These are phyloP conservation scores for Torrubiella hemipterigena DNA, from an alignment of 2,329 filamentous ascomycete genomes.

Conservation along the genomic window DNA sequence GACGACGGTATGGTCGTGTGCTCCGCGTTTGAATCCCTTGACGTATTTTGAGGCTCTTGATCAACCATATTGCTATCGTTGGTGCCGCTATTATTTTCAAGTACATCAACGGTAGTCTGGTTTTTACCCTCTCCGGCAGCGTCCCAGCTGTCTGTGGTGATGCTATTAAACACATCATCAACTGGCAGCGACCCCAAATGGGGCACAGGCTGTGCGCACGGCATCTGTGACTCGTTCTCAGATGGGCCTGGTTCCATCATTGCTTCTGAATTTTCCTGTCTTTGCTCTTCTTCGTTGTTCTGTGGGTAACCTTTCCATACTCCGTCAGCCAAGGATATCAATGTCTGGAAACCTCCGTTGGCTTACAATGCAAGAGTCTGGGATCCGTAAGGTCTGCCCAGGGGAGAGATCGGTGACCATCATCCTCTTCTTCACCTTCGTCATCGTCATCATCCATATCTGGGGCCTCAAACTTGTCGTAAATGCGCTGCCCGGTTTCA, in stretches of 20 bases:
- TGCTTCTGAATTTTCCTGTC: too few species aligned
- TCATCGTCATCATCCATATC: constrained; percentile 49
- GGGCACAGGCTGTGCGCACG: constrained; percentile 15
- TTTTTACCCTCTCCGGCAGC: too few species aligned
- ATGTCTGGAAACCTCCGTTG: background rate
- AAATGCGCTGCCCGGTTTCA: constrained; percentile 58
- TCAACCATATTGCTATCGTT: background rate
- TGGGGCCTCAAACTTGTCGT: constrained; percentile 67
- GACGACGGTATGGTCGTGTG: constrained; percentile 3
- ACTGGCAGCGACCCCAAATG: constrained; percentile 10
- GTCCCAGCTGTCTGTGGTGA: constrained; percentile 11
- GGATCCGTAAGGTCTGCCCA: constrained; percentile 57
- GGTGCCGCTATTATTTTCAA: constrained; percentile 2
- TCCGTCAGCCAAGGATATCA: constrained; percentile 7
- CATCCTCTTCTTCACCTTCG: constrained; percentile 42
- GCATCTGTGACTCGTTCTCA: constrained; percentile 14
- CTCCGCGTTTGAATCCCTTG: too few species aligned
- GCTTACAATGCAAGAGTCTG: constrained; percentile 41
- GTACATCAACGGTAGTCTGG: too few species aligned
- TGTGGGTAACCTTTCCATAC: constrained; percentile 13
- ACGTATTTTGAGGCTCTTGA: too few species aligned
- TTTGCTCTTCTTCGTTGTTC: too few species aligned
- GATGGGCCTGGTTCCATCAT: constrained; percentile 10
- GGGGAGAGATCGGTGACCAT: constrained; percentile 46
- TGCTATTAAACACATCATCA: constrained; percentile 12